A percentile compares a stretch with the other conserved stretches of the same genome.
Evolutionary conservation across 176 grass and related monocot genomes (phyloP).

Genomic region (Tillandsia leiboldiana): DNA sequence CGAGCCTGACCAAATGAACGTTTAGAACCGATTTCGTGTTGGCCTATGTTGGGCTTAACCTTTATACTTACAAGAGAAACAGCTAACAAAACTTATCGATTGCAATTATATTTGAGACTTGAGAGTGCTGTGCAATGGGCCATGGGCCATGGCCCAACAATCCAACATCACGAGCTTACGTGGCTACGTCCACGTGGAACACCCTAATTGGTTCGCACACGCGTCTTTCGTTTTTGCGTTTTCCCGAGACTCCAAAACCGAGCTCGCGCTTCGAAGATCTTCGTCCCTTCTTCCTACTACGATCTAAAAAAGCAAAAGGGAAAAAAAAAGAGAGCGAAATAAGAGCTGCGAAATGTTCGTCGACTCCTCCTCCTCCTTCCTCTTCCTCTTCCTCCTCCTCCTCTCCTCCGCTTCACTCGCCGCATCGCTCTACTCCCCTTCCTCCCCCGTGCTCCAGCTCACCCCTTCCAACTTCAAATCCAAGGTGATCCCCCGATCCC

Average conservation of each 20-base stretch:
- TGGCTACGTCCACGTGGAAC: constrained; percentile 36
- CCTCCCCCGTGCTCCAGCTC: constrained; percentile 87
- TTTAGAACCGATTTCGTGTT: no score
- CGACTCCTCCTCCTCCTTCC: constrained; percentile 19
- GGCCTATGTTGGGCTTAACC: no score
- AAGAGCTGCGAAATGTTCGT: constrained; percentile 35
- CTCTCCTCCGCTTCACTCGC: constrained; percentile 27
- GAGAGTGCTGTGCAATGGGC: no score
- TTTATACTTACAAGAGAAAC: no score
- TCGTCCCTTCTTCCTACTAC: neutral
- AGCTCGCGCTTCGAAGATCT: neutral
- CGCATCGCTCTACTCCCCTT: constrained; percentile 63
- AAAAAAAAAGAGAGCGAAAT: neutral
- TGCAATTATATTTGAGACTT: no score
- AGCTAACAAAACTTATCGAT: no score
- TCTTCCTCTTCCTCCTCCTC: constrained; percentile 33
- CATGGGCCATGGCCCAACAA: no score
- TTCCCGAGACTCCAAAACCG: no score
- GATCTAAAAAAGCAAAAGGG: neutral
- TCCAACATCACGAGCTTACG: constrained; percentile 2
- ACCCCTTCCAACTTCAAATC: constrained; percentile 93
- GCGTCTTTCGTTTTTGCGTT: constrained; percentile 18
- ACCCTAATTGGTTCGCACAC: constrained; percentile 47
- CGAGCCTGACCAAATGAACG: no score
- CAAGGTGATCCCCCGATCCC: constrained; percentile 43